phyloP scores from a whole-genome alignment of 2,329 filamentous ascomycete species.

The Ceratocystis colombiana region DNA sequence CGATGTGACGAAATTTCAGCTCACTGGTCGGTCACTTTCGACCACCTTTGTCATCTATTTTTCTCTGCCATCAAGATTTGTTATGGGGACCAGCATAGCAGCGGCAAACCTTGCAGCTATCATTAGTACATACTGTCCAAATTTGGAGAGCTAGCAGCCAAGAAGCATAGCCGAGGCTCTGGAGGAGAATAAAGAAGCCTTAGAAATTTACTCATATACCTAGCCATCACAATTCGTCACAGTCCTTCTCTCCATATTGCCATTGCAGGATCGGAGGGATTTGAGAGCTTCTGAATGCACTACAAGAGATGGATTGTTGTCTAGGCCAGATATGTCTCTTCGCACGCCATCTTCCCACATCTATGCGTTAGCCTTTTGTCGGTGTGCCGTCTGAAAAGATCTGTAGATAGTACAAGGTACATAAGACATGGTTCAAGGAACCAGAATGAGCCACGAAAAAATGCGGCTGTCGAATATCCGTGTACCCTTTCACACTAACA shows the following conservation, averaged over 20 bases:
- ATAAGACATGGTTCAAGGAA: neutral
- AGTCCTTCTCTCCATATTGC: neutral
- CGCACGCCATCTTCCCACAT: neutral
- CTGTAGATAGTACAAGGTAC: neutral
- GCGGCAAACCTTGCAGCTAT: neutral
- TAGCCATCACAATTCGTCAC: neutral
- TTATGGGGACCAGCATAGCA: neutral
- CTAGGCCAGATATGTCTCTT: neutral
- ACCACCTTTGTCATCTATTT: neutral
- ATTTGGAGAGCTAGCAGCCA: neutral
- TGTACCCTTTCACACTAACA: neutral
- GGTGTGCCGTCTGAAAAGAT: neutral
- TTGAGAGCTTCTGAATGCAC: neutral
- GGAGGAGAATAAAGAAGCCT: no score
- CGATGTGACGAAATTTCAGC: neutral
- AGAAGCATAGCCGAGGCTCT: no score
- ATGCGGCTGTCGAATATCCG: neutral
- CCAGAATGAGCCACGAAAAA: neutral
- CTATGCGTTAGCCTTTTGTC: neutral
- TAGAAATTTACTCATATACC: neutral
- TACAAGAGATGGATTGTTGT: neutral
- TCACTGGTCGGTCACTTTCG: neutral
- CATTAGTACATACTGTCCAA: neutral
- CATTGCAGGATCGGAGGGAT: neutral
- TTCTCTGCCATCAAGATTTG: neutral